Evolutionary conservation across 2,329 filamentous ascomycete genomes (phyloP), one percentile per base, ranked within the genome.

Genomic region (Plectosphaerella cucumerina): DNA sequence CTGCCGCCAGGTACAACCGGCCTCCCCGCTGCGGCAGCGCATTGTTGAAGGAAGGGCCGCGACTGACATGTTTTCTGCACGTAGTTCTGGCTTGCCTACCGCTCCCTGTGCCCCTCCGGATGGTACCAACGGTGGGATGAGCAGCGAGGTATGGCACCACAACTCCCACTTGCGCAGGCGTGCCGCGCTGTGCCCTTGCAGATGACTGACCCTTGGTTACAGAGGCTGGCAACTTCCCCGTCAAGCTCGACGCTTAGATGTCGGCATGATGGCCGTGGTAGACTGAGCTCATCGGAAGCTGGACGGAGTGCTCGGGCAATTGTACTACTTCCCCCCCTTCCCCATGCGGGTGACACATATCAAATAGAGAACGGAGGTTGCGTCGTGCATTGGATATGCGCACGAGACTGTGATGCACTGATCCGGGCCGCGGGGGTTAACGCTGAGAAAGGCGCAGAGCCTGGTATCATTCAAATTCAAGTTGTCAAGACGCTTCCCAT

Each of bases 121-220:
- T 99, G 94, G 94, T 87, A 88, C 70, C 76, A 86, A 74, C 85
- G 94, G 76, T 99, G 94, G 94, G 93, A 99, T 70, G 90, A 94
- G 67, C 94, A 97, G 81, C 89, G 94, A 75, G 90, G 90, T 95
- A 79, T 69, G 87, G 45, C 26, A 11, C 34, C 23, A 33, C 20
- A 39, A 37, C 35, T 34, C 49, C 43, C 33, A n/a, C 26, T 48
- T 15, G 26, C 26, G 8, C 12, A 11, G 26, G 26, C 26, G 12
- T 9, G 3, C 17, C 39, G 6, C 18, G n/a, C 15, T 6, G 47
- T 39, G 45, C 43, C 26, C 49, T 44, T 37, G 26, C n/a, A 22
- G 37, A 34, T 51, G 37, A 42, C 53, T 57, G 34, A 57, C 31
- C 17, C 46, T 50, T 22, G 53, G 47, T n/a, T 49, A 56, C 66